phyloP scores from a whole-genome alignment of 2,329 filamentous ascomycete genomes.

The Huntiella abstrusa region DNA sequence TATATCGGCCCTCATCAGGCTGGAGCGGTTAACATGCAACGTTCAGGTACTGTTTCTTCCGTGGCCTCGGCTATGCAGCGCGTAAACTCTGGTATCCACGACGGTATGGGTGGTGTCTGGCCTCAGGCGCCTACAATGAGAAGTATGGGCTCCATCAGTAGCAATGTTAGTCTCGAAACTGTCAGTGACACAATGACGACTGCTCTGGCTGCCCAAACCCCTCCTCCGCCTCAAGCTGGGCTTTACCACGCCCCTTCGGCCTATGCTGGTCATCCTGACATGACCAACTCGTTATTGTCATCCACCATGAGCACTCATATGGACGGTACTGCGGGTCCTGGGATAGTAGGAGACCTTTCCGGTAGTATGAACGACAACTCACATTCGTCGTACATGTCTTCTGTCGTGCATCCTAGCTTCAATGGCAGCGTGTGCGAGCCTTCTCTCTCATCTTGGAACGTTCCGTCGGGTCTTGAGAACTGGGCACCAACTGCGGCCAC shows the following conservation, averaged over 20 bases:
- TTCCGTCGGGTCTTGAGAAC: conserved; percentile 1
- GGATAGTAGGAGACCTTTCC: not conserved
- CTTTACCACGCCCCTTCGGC: not conserved
- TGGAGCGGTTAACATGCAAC: not conserved
- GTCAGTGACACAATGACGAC: conserved; percentile 7
- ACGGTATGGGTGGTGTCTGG: conserved; percentile 6
- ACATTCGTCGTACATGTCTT: not conserved
- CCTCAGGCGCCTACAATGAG: conserved; percentile 5
- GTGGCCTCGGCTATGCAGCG: conserved; percentile 20
- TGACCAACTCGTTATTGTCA: conserved; percentile 1
- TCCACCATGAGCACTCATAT: conserved; percentile 2
- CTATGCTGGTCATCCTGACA: not conserved
- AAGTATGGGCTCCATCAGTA: conserved; percentile 9
- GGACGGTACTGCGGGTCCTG: not conserved
- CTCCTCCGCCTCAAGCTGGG: conserved; percentile 3
- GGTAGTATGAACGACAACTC: not conserved
- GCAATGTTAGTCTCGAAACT: conserved; percentile 9
- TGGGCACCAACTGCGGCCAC: conserved; percentile 4
- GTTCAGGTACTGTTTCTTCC: conserved; percentile 34
- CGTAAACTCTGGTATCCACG: not conserved
- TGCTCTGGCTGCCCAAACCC: conserved; percentile 1
- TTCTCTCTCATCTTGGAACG: conserved; percentile 3
- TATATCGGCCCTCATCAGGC: conserved; percentile 11
- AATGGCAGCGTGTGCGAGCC: conserved; percentile 6
- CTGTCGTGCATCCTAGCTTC: conserved; percentile 5